Evolutionary conservation across 495 filamentous ascomycete species (phyloP).

Genomic region (Venustampulla echinocandica): DNA sequence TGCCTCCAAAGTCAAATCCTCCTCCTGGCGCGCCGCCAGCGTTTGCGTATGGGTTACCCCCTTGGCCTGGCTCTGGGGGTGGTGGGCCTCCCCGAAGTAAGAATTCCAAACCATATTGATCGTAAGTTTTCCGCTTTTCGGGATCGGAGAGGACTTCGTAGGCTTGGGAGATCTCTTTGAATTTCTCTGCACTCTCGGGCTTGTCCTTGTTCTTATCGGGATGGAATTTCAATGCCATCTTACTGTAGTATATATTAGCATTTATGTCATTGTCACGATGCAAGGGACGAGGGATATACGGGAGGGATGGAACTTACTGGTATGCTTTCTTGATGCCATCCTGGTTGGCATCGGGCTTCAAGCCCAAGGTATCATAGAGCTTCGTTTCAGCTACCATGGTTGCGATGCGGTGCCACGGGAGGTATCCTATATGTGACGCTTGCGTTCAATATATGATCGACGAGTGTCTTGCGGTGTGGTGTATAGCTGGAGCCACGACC

Average conservation of each 20-base stretch:
- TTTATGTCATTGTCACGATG: constrained; percentile 4
- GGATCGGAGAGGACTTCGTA: constrained; percentile 97
- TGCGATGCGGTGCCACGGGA: too few relatives aligned
- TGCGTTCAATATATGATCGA: too few relatives aligned
- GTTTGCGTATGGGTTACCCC: constrained; percentile 42
- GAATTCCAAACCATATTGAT: constrained; percentile 90
- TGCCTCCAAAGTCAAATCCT: constrained; percentile 39
- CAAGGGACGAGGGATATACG: not conserved
- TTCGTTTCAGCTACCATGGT: constrained; percentile 83
- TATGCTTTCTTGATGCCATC: constrained; percentile 99
- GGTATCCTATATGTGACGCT: too few relatives aligned
- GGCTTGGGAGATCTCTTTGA: constrained; percentile 92
- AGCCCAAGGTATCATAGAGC: constrained; percentile 67
- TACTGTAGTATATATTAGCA: constrained; percentile 39
- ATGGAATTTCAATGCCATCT: constrained; percentile 84
- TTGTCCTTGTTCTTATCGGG: constrained; percentile 97
- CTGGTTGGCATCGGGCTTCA: constrained; percentile 71
- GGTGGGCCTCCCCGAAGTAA: constrained; percentile 73
- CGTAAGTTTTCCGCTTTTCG: constrained; percentile 93
- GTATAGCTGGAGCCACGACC: too few relatives aligned
- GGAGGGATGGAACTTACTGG: constrained; percentile 43
- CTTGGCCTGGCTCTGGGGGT: constrained; percentile 51
- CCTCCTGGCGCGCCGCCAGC: constrained; percentile 35
- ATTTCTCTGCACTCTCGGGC: constrained; percentile 73
- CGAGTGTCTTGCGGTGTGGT: too few relatives aligned